These are phyloP conservation scores for Trametes villosa DNA, from an alignment of 768 basidiomycete species.

Conservation along the genomic window DNA sequence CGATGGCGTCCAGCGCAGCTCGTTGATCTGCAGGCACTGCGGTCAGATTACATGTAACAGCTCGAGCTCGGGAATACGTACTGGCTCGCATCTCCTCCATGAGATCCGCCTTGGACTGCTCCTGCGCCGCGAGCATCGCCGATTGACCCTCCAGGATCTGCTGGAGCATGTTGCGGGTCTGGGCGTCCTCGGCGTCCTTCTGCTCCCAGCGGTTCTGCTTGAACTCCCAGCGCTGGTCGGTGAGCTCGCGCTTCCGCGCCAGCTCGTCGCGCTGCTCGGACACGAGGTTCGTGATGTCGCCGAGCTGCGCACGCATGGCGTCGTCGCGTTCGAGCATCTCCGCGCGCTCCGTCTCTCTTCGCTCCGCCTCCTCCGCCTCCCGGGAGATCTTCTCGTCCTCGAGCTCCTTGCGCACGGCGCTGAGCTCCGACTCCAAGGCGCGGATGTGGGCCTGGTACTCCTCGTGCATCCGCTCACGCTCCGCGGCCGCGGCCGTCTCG, in stretches of 20 bases:
- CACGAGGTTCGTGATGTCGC: slow-evolving; percentile 73
- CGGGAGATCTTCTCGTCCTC: slow-evolving; percentile 65
- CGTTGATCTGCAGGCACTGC: slow-evolving; percentile 21
- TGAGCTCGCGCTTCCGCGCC: slow-evolving; percentile 59
- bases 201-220: slow-evolving; percentile 61
- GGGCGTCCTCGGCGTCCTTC: slow-evolving; percentile 60
- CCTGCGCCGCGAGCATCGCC: slow-evolving; percentile 62
- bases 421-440: slow-evolving; percentile 31
- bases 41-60: not conserved
- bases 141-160: slow-evolving; percentile 61
- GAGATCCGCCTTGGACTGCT: slow-evolving; percentile 55
- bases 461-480: slow-evolving; percentile 42
- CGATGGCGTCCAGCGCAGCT: slow-evolving; percentile 21
- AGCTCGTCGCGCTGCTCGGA: slow-evolving; percentile 66
- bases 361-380: slow-evolving; percentile 61
- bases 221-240: slow-evolving; percentile 66
- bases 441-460: slow-evolving; percentile 30
- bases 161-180: slow-evolving; percentile 64
- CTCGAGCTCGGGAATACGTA: slow-evolving; percentile 38
- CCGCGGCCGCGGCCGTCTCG: slow-evolving; percentile 52
- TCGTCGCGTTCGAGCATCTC: slow-evolving; percentile 66
- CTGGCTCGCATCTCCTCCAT: slow-evolving; percentile 47
- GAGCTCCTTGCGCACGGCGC: slow-evolving; percentile 46
- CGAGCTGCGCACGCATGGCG: slow-evolving; percentile 59
- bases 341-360: slow-evolving; percentile 59